Evolutionary conservation across 345 rosid species (phyloP), one percentile per base, ranked within the genome.

Genomic region (Fremontodendron californicum): DNA sequence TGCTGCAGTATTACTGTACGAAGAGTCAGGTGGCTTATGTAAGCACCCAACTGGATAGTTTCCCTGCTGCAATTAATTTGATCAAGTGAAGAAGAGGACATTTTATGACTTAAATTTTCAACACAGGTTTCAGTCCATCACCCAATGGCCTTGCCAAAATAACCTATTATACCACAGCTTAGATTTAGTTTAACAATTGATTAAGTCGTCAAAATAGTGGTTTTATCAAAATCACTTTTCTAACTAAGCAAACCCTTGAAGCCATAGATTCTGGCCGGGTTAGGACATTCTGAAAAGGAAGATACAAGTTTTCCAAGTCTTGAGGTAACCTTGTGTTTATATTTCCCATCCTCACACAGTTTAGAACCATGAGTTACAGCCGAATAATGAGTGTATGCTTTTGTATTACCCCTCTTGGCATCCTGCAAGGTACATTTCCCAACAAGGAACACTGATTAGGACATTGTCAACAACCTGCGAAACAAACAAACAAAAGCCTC

Each of bases 381-480:
- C 43, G 55, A 80, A 69, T 35, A 75, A 67, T 27, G 67, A 75
- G 82, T 61, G 39, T 64, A 77, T 61, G 52, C 64, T 78, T 75
- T 60, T 33, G 54, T 58, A 51, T 68, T 78, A 49, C 78, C 63
- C 64, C 12, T 21, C 43, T 21, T n/a, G n/a, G 31, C 39, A 74
- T 64, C 73, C 76, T 35, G 64, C 71, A 71, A 43, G 25, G 27
- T 13, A 19, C 7, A 25, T 42, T 80, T 54, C 18, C 42, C 63
- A 31, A n/a, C 55, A 35, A 42, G 49, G 72, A 39, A 52, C 61
- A 74, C 65, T 75, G 16, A 55, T 74, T 62, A 46, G 69, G 71
- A 75, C 70, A 61, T 43, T 46, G 54, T 67, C 57, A 75, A 63
- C 60, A 51, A 71, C 71, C 89, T 84, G 86, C 76, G 71, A 58